Conservation (phyloP, 768 basidiomycete genomes). For the Mycena alexandri region DNA sequence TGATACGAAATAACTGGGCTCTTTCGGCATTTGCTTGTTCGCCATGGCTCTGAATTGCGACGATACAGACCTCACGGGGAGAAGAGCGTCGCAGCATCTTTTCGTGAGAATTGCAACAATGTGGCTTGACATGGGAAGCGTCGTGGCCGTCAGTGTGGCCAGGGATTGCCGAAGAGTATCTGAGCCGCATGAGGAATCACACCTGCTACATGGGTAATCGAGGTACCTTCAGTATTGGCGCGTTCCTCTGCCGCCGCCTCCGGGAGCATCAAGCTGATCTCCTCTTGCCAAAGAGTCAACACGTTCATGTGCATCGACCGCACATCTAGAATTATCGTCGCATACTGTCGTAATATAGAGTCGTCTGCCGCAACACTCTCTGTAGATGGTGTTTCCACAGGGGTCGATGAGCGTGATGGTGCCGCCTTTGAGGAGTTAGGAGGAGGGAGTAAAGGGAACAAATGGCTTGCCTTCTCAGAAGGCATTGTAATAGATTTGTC, state of each 20-base stretch:
- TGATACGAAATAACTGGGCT: slow-evolving; percentile 89
- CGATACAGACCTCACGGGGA: slow-evolving; percentile 88
- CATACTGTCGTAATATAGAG: slow-evolving; percentile 70
- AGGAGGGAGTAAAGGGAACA: neutral
- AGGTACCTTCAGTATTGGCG: slow-evolving; percentile 65
- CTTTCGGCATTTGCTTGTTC: slow-evolving; percentile 75
- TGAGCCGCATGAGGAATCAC: slow-evolving; percentile 42
- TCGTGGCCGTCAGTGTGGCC: slow-evolving; percentile 59
- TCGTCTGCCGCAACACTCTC: slow-evolving; percentile 77
- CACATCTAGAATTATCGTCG: slow-evolving; percentile 78
- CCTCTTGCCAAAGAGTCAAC: slow-evolving; percentile 73
- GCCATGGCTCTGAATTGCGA: slow-evolving; percentile 92
- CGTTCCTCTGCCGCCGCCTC: slow-evolving; percentile 51
- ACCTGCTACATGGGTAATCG: neutral
- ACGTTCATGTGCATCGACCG: slow-evolving; percentile 66
- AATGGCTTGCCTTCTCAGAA: slow-evolving; percentile 47
- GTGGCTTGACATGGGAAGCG: slow-evolving; percentile 71
- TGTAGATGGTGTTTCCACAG: slow-evolving; percentile 64
- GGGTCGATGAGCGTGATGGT: slow-evolving; percentile 65
- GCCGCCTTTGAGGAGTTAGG: slow-evolving; percentile 34
- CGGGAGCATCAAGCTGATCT: slow-evolving; percentile 73
- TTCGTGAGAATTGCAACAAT: slow-evolving; percentile 78
- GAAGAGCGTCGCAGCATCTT: slow-evolving; percentile 88
- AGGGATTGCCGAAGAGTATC: slow-evolving; percentile 71
- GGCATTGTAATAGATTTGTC: slow-evolving; percentile 55